A percentile compares a stretch with the other conserved stretches of the same genome.
Evolutionary conservation across 345 rosid species (phyloP).

Genomic region (Microthlaspi erraticum): DNA sequence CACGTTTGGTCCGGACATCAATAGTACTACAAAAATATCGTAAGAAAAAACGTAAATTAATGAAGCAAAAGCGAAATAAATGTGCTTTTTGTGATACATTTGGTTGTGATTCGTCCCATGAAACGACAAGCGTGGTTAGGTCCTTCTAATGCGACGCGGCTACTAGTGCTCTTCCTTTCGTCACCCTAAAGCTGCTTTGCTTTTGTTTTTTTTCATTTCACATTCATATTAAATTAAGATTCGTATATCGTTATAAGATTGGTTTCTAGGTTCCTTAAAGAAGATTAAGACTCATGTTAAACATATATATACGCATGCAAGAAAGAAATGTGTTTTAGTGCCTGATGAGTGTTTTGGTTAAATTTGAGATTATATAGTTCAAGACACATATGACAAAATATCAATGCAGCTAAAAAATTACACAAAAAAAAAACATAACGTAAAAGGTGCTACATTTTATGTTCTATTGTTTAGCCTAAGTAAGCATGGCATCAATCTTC

Average conservation of each 20-base stretch:
- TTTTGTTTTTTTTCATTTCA: slow-evolving; percentile 28
- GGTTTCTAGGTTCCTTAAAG: slow-evolving; percentile 36
- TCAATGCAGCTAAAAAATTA: not conserved
- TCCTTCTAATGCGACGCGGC: slow-evolving; percentile 48
- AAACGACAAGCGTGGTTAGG: slow-evolving; percentile 49
- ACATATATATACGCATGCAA: slow-evolving; percentile 14
- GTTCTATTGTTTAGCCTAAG: slow-evolving; percentile 30
- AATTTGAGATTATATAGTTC: not conserved
- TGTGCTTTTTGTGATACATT: slow-evolving; percentile 16
- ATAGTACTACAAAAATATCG: not conserved
- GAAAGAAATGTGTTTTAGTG: not conserved
- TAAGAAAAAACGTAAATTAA: slow-evolving; percentile 3
- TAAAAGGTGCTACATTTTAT: slow-evolving; percentile 11
- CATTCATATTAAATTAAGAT: slow-evolving; percentile 12
- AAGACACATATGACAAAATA: slow-evolving; percentile 1
- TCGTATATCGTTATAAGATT: slow-evolving; percentile 25
- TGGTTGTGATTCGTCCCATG: slow-evolving; percentile 40
- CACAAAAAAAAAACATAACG: not conserved
- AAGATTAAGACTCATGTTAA: too few relatives aligned
- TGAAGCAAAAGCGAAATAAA: slow-evolving; percentile 29
- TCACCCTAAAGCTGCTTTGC: slow-evolving; percentile 34
- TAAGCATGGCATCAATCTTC: slow-evolving; percentile 29
- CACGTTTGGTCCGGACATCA: slow-evolving; percentile 33
- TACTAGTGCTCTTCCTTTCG: slow-evolving; percentile 38
- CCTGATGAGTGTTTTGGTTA: not conserved